Conservation (phyloP, 23 red algal genomes). For the Cyanidium caldarium region DNA sequence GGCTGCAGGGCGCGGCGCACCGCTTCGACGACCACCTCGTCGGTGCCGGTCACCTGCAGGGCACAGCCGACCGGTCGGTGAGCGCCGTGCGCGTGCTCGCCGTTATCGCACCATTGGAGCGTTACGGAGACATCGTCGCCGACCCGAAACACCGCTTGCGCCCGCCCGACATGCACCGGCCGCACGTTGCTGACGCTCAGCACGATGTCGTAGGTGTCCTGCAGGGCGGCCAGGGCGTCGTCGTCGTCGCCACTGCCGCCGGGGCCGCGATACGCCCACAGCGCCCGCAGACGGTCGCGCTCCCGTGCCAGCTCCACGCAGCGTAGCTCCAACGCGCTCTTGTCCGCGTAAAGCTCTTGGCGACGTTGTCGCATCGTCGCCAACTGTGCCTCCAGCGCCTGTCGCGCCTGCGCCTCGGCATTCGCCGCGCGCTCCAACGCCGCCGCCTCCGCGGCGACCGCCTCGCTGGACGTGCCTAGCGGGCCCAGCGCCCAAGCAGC, state of each 20-base stretch:
- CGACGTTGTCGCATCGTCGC: background rate
- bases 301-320: background rate
- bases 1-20: too few species aligned
- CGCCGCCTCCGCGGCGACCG: too few species aligned
- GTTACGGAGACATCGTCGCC: too few species aligned
- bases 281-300: background rate
- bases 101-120: too few species aligned
- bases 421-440: background rate
- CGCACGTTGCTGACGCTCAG: background rate
- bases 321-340: background rate
- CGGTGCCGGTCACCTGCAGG: too few species aligned
- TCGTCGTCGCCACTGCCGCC: background rate
- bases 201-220: background rate
- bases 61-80: too few species aligned
- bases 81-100: too few species aligned
- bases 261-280: background rate
- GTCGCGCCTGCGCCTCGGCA: background rate
- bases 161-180: background rate
- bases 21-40: too few species aligned
- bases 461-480: background rate
- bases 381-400: background rate
- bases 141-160: too few species aligned
- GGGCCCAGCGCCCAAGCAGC: background rate
- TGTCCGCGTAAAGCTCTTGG: background rate
- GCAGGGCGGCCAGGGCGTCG: background rate